A percentile compares a stretch with the other conserved stretches of the same genome.
Evolutionary conservation across 306 rosid species (phyloP).

Genomic region (Quercus ilex): DNA sequence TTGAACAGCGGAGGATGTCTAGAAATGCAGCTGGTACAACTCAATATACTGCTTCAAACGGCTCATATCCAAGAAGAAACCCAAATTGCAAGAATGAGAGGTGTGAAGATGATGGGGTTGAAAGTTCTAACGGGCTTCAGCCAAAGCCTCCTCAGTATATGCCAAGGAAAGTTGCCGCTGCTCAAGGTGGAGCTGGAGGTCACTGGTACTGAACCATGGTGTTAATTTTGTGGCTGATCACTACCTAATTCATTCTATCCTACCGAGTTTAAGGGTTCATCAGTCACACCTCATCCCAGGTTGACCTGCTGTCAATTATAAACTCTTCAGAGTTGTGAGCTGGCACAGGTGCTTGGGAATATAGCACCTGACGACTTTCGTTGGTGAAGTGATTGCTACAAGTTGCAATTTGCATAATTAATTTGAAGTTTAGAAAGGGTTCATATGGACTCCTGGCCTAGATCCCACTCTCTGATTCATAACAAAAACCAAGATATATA

Average conservation of each 20-base stretch:
- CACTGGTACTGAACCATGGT: conserved; percentile 62
- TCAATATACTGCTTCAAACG: conserved; percentile 55
- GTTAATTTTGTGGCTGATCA: conserved; percentile 6
- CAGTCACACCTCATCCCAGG: conserved; percentile 3
- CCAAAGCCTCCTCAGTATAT: conserved; percentile 68
- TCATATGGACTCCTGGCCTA: conserved; percentile 17
- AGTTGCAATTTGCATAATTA: conserved; percentile 22
- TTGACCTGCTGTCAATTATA: conserved; percentile 15
- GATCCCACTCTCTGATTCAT: conserved; percentile 24
- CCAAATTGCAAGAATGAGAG: conserved; percentile 72
- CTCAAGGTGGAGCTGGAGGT: conserved; percentile 70
- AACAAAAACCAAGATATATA: conserved; percentile 11
- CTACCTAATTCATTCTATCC: not conserved
- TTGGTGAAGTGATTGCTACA: conserved; percentile 15
- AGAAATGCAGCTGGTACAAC: conserved; percentile 59
- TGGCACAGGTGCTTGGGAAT: conserved; percentile 16
- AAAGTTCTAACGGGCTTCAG: conserved; percentile 75
- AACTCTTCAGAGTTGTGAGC: not conserved
- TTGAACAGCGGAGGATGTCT: conserved; percentile 67
- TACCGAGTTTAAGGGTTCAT: conserved; percentile 6
- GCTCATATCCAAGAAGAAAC: conserved; percentile 83
- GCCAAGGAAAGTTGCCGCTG: conserved; percentile 83
- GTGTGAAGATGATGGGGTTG: conserved; percentile 67
- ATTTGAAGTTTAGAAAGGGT: conserved; percentile 25
- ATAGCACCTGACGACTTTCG: conserved; percentile 13